phyloP scores from a whole-genome alignment of 768 basidiomycete genomes.

The Leccinum fibrillosum region DNA sequence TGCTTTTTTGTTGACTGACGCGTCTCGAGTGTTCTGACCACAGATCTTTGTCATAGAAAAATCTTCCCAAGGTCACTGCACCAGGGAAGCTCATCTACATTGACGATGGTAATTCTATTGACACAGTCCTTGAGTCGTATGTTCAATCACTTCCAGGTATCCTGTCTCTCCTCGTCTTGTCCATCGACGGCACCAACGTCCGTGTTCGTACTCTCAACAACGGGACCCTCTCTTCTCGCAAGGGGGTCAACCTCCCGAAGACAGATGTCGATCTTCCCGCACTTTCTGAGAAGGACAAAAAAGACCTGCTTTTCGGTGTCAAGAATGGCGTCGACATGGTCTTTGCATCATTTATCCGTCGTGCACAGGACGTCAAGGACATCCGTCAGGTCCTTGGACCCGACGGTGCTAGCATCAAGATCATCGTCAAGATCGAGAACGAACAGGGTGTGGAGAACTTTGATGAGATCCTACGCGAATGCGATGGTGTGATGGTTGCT shows the following conservation, averaged over 20 bases:
- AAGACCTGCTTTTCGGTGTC: constrained; percentile 90
- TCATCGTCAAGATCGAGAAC: constrained; percentile 99
- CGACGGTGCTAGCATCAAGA: constrained; percentile 94
- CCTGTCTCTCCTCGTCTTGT: constrained; percentile 87
- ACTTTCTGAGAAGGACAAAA: constrained; percentile 97
- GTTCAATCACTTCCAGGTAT: constrained; percentile 46
- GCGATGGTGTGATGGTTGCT: constrained; percentile 99
- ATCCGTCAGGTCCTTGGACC: constrained; percentile 93
- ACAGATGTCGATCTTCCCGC: constrained; percentile 97
- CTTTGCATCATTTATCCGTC: constrained; percentile 98
- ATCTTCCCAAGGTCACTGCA: constrained; percentile 92
- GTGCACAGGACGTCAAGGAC: constrained; percentile 89
- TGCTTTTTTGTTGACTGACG: constrained; percentile 13
- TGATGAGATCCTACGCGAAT: constrained; percentile 93
- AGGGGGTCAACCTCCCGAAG: constrained; percentile 99
- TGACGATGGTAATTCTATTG: constrained; percentile 71
- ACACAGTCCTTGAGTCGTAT: background rate
- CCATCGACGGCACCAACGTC: constrained; percentile 79
- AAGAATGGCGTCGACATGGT: constrained; percentile 99
- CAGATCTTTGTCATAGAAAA: constrained; percentile 47
- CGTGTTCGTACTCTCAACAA: constrained; percentile 87
- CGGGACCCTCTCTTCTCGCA: constrained; percentile 90
- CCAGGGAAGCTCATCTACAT: constrained; percentile 98
- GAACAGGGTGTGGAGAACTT: constrained; percentile 99
- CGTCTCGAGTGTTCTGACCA: constrained; percentile 1